phyloP scores from a whole-genome alignment of 176 grass and related monocot species.

The Juncus inflexus region DNA sequence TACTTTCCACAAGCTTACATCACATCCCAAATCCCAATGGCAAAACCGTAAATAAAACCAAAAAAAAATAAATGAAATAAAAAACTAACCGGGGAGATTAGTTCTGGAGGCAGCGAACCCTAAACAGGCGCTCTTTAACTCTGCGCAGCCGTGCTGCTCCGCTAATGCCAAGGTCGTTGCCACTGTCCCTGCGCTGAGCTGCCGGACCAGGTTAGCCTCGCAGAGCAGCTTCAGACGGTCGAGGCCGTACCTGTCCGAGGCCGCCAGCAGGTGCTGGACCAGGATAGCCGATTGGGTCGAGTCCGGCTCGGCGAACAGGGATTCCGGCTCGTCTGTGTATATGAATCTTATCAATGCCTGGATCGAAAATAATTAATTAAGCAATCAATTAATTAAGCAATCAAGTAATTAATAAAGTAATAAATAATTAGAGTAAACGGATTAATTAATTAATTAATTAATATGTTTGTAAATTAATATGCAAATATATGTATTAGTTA shows the following conservation, averaged over 20 bases:
- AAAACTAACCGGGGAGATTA: constrained; percentile 60
- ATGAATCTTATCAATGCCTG: constrained; percentile 79
- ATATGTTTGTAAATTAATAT: too few species aligned
- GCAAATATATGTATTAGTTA: too few species aligned
- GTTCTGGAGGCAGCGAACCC: constrained; percentile 50
- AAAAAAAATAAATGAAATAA: too few species aligned
- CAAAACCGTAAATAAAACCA: too few species aligned
- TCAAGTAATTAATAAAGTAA: too few species aligned
- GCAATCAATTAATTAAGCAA: too few species aligned
- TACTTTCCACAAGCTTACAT: too few species aligned
- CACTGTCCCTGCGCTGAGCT: constrained; percentile 70
- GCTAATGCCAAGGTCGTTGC: constrained; percentile 82
- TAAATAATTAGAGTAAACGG: too few species aligned
- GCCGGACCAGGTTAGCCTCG: constrained; percentile 65
- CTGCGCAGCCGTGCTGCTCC: constrained; percentile 72
- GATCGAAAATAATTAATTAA: too few species aligned
- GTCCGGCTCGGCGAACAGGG: constrained; percentile 35
- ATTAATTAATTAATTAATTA: too few species aligned
- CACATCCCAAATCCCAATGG: too few species aligned
- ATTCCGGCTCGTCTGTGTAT: constrained; percentile 63
- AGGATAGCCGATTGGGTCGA: constrained; percentile 54
- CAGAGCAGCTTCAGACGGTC: constrained; percentile 65
- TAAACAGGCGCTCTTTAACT: constrained; percentile 69
- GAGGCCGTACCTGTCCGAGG: constrained; percentile 78
- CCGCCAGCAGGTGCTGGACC: constrained; percentile 70